Evolutionary conservation across 2,329 filamentous ascomycete species (phyloP), one percentile per base, ranked within the genome.

Genomic region (Calonectria pauciramosa): DNA sequence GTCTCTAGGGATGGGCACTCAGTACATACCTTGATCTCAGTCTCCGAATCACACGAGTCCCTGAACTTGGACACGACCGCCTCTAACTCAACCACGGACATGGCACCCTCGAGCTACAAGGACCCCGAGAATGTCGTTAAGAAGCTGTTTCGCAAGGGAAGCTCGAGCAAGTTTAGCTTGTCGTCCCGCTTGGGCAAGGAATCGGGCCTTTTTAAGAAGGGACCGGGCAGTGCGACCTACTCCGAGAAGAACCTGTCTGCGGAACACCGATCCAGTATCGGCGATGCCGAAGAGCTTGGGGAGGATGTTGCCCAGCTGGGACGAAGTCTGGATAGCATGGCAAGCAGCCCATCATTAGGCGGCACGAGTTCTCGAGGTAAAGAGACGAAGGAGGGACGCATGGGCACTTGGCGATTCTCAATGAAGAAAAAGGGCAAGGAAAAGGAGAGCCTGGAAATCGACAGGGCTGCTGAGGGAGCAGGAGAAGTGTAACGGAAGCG

Each of bases 131-230:
- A 91, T 75, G 90, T 91, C 69, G 85, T 93, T 77, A 86, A 89
- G 81, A 90, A 92, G 82, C 86, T 93, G 64, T 89, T 93, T 71
- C 90, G 92, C 38, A 93, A 93, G 84, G 90, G 91, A 65, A 93
- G 91, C 82, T 91, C 91, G 9, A 89, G 90, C 83, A 93, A 93
- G 84, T 93, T 93, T 82, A 91, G 90, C 82, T 86, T 93, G 73
- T 89, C 91, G 16, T 91, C 90, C 64, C 83, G 90, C 72, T 80
- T 90, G 26, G 87, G 87, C 67, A 93, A 91, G 79, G 89, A 90
- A 60, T 87, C 88, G 34, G 82, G 86, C 13, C 83, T 91, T 32
- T 91, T 91, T 78, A 91, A 93, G 86, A 93, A 92, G 79, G 90
- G 89, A 4, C 86, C 89, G 8, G 88, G 90, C 63, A 92, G 90